Evolutionary conservation across 2,329 filamentous ascomycete genomes (phyloP).

Genomic region (Fusarium protoensiforme): DNA sequence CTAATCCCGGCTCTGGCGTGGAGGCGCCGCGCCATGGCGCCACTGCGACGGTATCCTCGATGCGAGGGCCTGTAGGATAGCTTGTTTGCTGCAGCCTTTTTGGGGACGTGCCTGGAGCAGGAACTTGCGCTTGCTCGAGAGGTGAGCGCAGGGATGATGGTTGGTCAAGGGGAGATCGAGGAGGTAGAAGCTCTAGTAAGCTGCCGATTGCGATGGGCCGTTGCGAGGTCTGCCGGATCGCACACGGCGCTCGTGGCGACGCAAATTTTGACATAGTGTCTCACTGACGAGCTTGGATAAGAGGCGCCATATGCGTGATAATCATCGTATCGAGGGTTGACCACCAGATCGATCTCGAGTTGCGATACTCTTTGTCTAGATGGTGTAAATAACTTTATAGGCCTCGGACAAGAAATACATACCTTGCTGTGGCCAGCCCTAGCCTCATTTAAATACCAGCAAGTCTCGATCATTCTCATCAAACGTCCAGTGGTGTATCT

Average conservation of each 20-base stretch:
- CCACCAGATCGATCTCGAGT: background rate
- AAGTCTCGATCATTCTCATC: background rate
- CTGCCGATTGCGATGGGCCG: background rate
- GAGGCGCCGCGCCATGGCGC: background rate
- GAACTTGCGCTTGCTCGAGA: background rate
- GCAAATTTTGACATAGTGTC: background rate
- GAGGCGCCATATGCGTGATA: background rate
- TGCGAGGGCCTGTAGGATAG: background rate
- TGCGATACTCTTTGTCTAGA: background rate
- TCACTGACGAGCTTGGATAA: too few species aligned
- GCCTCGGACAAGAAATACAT: background rate
- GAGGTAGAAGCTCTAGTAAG: background rate
- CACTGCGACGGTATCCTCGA: background rate
- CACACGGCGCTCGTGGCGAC: background rate
- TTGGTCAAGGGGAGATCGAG: background rate
- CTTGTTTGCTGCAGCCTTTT: background rate
- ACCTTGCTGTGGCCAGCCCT: background rate
- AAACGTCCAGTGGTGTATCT: background rate
- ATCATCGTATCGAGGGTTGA: too few species aligned
- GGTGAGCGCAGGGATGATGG: background rate
- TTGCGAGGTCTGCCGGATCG: background rate
- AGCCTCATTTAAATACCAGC: background rate
- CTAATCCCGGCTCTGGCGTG: background rate
- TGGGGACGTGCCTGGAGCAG: background rate
- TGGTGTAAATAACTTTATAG: background rate